A percentile compares a stretch with the other conserved stretches of the same genome.
Conservation (phyloP, 2,329 filamentous ascomycete species). For the Drechslerella coelobrocha region DNA sequence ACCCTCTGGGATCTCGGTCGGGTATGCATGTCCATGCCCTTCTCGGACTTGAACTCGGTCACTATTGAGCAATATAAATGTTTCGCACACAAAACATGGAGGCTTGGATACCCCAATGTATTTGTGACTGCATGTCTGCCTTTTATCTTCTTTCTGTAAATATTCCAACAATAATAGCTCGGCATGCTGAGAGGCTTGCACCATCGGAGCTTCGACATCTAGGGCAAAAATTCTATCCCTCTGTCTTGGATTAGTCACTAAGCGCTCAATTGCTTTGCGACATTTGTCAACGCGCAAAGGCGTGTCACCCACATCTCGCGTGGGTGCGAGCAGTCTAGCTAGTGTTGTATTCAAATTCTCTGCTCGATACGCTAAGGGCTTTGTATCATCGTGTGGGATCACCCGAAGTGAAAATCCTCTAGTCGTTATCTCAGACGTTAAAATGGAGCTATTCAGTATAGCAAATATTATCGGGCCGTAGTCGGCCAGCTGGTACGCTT, state of each 20-base stretch:
- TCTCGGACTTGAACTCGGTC: not conserved
- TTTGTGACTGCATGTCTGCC: not conserved
- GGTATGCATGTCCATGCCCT: slow-evolving; percentile 16
- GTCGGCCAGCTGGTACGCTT: not conserved
- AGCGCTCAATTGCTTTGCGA: not conserved
- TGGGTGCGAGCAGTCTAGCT: not conserved
- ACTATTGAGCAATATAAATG: not conserved
- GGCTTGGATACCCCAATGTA: slow-evolving; percentile 19
- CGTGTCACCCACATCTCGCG: not conserved
- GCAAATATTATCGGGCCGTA: not conserved
- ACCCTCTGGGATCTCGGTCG: slow-evolving; percentile 2
- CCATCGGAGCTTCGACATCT: not conserved
- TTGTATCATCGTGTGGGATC: not conserved
- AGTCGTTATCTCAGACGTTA: not conserved
- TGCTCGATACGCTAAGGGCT: not conserved
- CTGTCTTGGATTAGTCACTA: not conserved
- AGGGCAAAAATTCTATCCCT: not conserved
- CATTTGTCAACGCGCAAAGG: not conserved
- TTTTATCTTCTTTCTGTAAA: not conserved
- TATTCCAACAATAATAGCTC: not conserved
- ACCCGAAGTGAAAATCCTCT: not conserved
- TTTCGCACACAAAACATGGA: slow-evolving; percentile 12
- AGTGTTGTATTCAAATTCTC: not conserved
- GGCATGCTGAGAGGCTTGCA: not conserved
- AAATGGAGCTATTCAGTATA: not conserved